These are phyloP conservation scores for Oxytropis ochrocephala DNA, from an alignment of 306 rosid species.

Conservation along the genomic window DNA sequence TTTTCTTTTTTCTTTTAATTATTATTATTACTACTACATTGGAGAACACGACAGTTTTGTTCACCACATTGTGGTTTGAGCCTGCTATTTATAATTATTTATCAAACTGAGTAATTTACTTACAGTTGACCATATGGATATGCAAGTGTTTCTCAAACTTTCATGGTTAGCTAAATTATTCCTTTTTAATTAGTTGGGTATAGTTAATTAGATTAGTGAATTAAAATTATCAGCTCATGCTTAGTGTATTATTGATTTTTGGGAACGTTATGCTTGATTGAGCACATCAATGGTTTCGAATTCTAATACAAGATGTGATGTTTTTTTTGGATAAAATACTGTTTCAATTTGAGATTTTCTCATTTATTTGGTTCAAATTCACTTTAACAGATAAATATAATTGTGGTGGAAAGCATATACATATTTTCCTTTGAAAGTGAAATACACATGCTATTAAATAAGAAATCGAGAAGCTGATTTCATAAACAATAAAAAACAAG, in stretches of 20 bases:
- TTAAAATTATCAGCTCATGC: not conserved
- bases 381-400: too few relatives aligned
- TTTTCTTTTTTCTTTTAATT: not conserved
- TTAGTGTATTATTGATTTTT: too few relatives aligned
- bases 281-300: too few relatives aligned
- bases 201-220: not conserved
- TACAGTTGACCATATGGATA: conserved; percentile 6
- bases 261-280: too few relatives aligned
- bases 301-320: too few relatives aligned
- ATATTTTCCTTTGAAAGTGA: too few relatives aligned
- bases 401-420: too few relatives aligned
- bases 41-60: not conserved
- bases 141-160: not conserved
- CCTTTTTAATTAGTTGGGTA: conserved; percentile 1
- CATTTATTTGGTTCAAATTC: too few relatives aligned
- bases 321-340: too few relatives aligned
- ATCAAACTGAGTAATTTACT: not conserved
- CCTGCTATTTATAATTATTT: conserved; percentile 1
- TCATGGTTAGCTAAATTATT: conserved; percentile 11
- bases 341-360: too few relatives aligned
- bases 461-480: not conserved
- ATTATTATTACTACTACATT: not conserved
- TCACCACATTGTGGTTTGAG: not conserved
- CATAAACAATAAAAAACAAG: too few relatives aligned
- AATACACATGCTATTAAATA: not conserved